Conservation (phyloP, 2,329 filamentous ascomycete genomes). For the Diaporthe destruens region DNA sequence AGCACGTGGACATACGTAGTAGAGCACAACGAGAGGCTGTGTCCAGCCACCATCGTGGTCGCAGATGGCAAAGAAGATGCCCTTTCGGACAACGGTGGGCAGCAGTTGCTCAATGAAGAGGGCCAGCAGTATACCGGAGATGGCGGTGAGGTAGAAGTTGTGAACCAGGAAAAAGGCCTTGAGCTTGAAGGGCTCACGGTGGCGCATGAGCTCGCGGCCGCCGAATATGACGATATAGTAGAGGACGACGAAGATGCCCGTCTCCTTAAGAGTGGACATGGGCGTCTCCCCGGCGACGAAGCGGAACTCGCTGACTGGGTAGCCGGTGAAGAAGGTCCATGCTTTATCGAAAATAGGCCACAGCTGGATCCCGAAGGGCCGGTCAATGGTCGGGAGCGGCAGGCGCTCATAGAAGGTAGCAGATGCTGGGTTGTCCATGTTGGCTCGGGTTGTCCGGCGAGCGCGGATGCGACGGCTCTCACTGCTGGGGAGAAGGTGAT, state of each 20-base stretch:
- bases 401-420: slow-evolving; percentile 66
- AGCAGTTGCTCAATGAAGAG: slow-evolving; percentile 94
- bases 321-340: slow-evolving; percentile 82
- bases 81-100: slow-evolving; percentile 82
- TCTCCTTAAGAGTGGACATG: slow-evolving; percentile 90
- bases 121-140: slow-evolving; percentile 83
- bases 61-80: slow-evolving; percentile 92
- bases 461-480: slow-evolving; percentile 9
- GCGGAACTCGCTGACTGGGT: slow-evolving; percentile 86
- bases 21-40: slow-evolving; percentile 89
- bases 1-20: slow-evolving; percentile 80
- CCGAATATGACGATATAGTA: slow-evolving; percentile 97
- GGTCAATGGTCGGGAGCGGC: slow-evolving; percentile 85
- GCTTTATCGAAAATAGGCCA: slow-evolving; percentile 96
- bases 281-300: slow-evolving; percentile 87
- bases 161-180: slow-evolving; percentile 93
- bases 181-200: slow-evolving; percentile 85
- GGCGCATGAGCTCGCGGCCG: slow-evolving; percentile 92
- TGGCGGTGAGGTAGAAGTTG: slow-evolving; percentile 92
- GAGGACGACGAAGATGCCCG: slow-evolving; percentile 81
- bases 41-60: slow-evolving; percentile 88
- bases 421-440: slow-evolving; percentile 49
- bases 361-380: slow-evolving; percentile 89
- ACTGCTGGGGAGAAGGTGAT: background rate
- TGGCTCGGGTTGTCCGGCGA: slow-evolving; percentile 33